phyloP scores from a whole-genome alignment of 306 rosid genomes.

The Medicago ruthenica region DNA sequence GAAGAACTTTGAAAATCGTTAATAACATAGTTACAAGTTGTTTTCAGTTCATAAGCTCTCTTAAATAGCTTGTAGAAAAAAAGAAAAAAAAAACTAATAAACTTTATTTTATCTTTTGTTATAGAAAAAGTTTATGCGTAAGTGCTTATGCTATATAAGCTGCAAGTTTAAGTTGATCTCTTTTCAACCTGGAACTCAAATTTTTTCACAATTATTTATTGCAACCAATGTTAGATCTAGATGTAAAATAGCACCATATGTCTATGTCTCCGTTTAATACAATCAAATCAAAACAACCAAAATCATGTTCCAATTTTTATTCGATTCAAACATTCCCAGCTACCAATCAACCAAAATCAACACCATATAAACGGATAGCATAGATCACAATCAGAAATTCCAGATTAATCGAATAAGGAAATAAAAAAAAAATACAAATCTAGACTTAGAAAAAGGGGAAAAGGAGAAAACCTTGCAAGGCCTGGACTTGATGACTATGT shows the following conservation, averaged over 20 bases:
- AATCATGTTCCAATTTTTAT: neutral
- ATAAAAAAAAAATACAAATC: neutral
- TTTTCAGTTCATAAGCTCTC: no score
- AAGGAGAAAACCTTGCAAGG: conserved; percentile 64
- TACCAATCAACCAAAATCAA: neutral
- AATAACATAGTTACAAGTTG: no score
- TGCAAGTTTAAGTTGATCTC: no score
- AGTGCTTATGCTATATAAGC: no score
- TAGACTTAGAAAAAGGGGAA: neutral
- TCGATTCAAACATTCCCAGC: neutral
- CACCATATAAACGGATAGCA: neutral
- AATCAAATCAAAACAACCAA: conserved; percentile 22
- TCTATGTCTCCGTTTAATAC: neutral
- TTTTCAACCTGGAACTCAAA: no score
- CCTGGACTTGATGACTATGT: conserved; percentile 70
- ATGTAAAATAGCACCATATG: neutral
- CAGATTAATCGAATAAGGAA: neutral
- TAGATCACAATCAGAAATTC: neutral
- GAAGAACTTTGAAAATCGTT: no score
- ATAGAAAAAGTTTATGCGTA: no score
- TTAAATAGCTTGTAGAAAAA: no score
- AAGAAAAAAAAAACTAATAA: no score
- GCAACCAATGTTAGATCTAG: neutral
- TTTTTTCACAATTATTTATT: neutral
- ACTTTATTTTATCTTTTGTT: no score